phyloP scores from a whole-genome alignment of 306 rosid genomes.

The Abrus pulchellus region DNA sequence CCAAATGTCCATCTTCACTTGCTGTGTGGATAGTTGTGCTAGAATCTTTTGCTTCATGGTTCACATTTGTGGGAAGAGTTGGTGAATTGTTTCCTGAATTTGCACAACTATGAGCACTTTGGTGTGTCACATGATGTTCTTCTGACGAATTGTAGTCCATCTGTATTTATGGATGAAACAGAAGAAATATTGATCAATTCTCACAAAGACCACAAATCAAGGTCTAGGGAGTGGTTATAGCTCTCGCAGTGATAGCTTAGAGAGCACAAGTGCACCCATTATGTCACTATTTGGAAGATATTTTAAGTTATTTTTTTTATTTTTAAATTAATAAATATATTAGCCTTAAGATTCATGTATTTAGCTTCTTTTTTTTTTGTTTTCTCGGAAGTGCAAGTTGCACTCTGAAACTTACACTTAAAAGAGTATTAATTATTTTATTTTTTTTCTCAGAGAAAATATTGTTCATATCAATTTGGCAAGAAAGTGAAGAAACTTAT shows the following conservation, averaged over 20 bases:
- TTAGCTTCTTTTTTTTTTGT: too few species aligned
- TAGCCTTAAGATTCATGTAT: too few species aligned
- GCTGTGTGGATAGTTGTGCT: slow-evolving; percentile 41
- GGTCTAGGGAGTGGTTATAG: slow-evolving; percentile 51
- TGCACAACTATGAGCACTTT: slow-evolving; percentile 39
- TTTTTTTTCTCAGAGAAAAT: too few species aligned
- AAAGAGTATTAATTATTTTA: too few species aligned
- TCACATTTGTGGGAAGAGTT: slow-evolving; percentile 24
- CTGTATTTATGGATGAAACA: slow-evolving; percentile 51
- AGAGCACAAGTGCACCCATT: slow-evolving; percentile 65
- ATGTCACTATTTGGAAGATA: slow-evolving; percentile 56
- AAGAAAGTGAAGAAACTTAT: too few species aligned
- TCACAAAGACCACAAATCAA: slow-evolving; percentile 40
- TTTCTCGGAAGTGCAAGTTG: too few species aligned
- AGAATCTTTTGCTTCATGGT: slow-evolving; percentile 42
- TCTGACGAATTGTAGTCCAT: slow-evolving; percentile 48
- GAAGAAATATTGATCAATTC: slow-evolving; percentile 42
- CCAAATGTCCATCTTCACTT: slow-evolving; percentile 38
- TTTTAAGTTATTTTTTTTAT: too few species aligned
- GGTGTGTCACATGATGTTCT: slow-evolving; percentile 42
- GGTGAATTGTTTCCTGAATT: slow-evolving; percentile 52
- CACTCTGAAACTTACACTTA: too few species aligned
- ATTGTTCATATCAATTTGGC: too few species aligned
- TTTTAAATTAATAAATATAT: too few species aligned
- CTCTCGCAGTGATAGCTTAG: slow-evolving; percentile 78